phyloP scores from a whole-genome alignment of 2,329 filamentous ascomycete genomes.

The Cordyceps militaris region DNA sequence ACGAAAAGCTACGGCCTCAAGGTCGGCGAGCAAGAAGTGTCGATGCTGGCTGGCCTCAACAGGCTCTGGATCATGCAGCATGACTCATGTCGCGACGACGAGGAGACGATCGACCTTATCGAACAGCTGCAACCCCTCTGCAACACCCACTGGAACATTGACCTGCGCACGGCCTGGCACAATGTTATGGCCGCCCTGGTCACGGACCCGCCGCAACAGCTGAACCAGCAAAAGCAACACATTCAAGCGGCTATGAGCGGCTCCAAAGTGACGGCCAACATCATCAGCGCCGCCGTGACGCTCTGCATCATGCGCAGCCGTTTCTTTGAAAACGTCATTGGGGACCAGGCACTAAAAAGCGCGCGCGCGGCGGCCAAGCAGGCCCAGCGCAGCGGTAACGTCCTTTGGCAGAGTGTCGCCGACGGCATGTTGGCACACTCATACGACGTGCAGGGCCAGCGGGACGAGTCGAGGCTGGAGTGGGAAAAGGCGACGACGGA shows the following conservation, averaged over 20 bases:
- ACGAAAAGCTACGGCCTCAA: conserved; percentile 31
- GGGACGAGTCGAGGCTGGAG: conserved; percentile 33
- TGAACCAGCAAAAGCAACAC: conserved; percentile 71
- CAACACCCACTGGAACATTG: conserved; percentile 60
- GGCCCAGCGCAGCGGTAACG: conserved; percentile 62
- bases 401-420: conserved; percentile 73
- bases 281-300: conserved; percentile 73
- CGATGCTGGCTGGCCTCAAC: conserved; percentile 61
- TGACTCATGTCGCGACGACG: conserved; percentile 47
- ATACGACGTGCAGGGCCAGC: conserved; percentile 63
- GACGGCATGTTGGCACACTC: conserved; percentile 72
- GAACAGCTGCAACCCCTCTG: conserved; percentile 62
- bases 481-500: conserved; percentile 36
- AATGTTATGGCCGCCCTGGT: conserved; percentile 64
- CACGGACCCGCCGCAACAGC: conserved; percentile 54
- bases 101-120: conserved; percentile 53
- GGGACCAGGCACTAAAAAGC: conserved; percentile 72
- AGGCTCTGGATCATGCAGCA: conserved; percentile 66
- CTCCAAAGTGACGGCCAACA: conserved; percentile 63
- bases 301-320: conserved; percentile 78
- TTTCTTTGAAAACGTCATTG: conserved; percentile 76
- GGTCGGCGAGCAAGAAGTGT: conserved; percentile 55
- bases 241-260: conserved; percentile 66
- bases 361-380: conserved; percentile 62
- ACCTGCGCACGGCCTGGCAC: conserved; percentile 71